Percentiles rank a stretch among this genome's conserved stretches.
Evolutionary conservation across 495 filamentous ascomycete species (phyloP).

Genomic region (Penicillium crystallinum): DNA sequence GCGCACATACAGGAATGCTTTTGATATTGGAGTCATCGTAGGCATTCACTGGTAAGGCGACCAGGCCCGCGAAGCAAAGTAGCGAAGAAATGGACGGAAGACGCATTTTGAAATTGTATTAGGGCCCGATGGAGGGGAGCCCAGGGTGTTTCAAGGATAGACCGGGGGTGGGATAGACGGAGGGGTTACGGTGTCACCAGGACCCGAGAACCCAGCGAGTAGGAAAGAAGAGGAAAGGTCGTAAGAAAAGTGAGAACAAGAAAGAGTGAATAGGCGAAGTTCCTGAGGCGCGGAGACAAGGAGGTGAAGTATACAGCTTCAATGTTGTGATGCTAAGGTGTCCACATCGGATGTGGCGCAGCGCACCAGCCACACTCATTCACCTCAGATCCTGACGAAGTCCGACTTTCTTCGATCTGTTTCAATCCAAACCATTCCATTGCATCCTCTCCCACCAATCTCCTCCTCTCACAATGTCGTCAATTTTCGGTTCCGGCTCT

Average conservation of each 20-base stretch:
- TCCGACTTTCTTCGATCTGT: slow-evolving; percentile 8
- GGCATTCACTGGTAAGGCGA: slow-evolving; percentile 27
- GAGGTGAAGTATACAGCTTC: slow-evolving; percentile 14
- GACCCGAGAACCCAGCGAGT: slow-evolving; percentile 20
- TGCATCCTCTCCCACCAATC: neutral
- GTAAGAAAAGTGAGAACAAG: slow-evolving; percentile 11
- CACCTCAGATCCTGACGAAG: slow-evolving; percentile 9
- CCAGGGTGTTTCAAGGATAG: slow-evolving; percentile 20
- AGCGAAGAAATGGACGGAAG: slow-evolving; percentile 37
- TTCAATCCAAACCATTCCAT: neutral
- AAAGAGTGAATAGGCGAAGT: slow-evolving; percentile 18
- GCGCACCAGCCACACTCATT: slow-evolving; percentile 22
- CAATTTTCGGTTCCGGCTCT: slow-evolving; percentile 31
- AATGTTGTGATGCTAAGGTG: slow-evolving; percentile 22
- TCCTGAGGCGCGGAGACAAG: slow-evolving; percentile 1
- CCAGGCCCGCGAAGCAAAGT: slow-evolving; percentile 35
- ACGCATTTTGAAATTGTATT: slow-evolving; percentile 29
- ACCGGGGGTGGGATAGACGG: slow-evolving; percentile 18
- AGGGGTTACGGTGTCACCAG: slow-evolving; percentile 25
- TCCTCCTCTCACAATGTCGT: slow-evolving; percentile 29
- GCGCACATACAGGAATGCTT: slow-evolving; percentile 49
- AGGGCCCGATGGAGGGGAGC: slow-evolving; percentile 18
- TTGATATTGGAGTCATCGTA: slow-evolving; percentile 44
- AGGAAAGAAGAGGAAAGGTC: slow-evolving; percentile 10
- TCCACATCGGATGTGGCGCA: slow-evolving; percentile 35